A percentile compares a stretch with the other conserved stretches of the same genome.
These are phyloP conservation scores for Alternaria novae-zelandiae DNA, from an alignment of 2,329 filamentous ascomycete species.

Conservation along the genomic window DNA sequence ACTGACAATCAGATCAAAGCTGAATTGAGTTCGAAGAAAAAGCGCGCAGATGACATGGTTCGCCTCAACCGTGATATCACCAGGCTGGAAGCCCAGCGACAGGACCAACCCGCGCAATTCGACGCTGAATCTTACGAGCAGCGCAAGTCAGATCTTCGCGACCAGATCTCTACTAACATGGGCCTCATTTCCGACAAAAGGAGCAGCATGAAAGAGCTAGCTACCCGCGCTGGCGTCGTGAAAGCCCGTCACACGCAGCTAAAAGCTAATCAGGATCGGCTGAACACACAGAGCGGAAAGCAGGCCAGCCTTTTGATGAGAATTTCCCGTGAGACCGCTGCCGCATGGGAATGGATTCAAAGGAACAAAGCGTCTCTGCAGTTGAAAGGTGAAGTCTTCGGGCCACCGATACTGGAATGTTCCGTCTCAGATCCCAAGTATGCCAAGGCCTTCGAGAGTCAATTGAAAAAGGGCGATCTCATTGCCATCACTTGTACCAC, in stretches of 20 bases:
- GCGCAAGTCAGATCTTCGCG: constrained; percentile 67
- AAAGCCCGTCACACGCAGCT: constrained; percentile 36
- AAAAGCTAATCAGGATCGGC: constrained; percentile 16
- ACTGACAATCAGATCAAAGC: constrained; percentile 52
- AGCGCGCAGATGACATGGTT: constrained; percentile 39
- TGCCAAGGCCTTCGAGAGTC: constrained; percentile 65
- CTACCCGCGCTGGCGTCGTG: constrained; percentile 14
- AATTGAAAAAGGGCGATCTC: constrained; percentile 61
- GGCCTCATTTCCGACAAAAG: constrained; percentile 51
- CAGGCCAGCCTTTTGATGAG: constrained; percentile 65
- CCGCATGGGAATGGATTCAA: constrained; percentile 83
- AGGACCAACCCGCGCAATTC: constrained; percentile 70
- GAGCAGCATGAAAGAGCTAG: constrained; percentile 42
- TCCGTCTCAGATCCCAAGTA: constrained; percentile 76
- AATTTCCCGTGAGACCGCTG: constrained; percentile 67
- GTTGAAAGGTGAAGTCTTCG: constrained; percentile 80
- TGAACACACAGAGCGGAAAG: constrained; percentile 49
- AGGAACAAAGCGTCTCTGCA: constrained; percentile 62
- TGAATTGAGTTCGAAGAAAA: constrained; percentile 52
- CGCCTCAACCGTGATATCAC: constrained; percentile 60
- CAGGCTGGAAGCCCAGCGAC: constrained; percentile 66
- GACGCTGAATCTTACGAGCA: constrained; percentile 74
- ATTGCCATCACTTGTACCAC: constrained; percentile 77
- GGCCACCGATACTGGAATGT: constrained; percentile 80
- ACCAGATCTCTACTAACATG: constrained; percentile 58